Conservation (phyloP, 2,329 filamentous ascomycete species). For the Fusarium paranaense region DNA sequence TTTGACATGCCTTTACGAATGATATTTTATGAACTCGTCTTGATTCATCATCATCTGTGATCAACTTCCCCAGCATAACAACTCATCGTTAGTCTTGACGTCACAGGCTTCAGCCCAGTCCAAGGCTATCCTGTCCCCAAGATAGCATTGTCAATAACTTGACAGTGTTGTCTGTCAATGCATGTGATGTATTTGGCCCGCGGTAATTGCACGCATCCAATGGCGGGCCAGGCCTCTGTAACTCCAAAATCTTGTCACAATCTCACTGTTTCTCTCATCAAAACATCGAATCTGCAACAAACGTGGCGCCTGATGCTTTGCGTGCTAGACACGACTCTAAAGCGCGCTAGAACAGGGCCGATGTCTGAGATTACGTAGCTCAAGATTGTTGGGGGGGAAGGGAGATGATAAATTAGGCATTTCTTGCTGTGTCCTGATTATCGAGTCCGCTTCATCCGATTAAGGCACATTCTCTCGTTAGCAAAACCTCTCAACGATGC, state of each 20-base stretch:
- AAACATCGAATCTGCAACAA: background rate
- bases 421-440: background rate
- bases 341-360: background rate
- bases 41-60: background rate
- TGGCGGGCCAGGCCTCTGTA: background rate
- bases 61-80: background rate
- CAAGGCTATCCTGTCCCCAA: too few relatives aligned
- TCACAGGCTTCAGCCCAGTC: background rate
- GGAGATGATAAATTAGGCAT: background rate
- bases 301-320: background rate
- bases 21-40: background rate
- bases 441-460: background rate
- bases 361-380: background rate
- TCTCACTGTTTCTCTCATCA: background rate
- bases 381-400: background rate
- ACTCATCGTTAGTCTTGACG: background rate
- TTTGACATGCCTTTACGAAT: constrained; percentile 15
- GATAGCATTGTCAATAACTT: background rate
- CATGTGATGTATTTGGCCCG: background rate
- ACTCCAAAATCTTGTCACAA: background rate
- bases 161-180: background rate
- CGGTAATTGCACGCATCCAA: background rate
- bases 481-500: background rate
- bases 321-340: background rate
- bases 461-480: background rate